phyloP scores from a whole-genome alignment of 202 grass and related monocot genomes.

The Musa balbisiana region DNA sequence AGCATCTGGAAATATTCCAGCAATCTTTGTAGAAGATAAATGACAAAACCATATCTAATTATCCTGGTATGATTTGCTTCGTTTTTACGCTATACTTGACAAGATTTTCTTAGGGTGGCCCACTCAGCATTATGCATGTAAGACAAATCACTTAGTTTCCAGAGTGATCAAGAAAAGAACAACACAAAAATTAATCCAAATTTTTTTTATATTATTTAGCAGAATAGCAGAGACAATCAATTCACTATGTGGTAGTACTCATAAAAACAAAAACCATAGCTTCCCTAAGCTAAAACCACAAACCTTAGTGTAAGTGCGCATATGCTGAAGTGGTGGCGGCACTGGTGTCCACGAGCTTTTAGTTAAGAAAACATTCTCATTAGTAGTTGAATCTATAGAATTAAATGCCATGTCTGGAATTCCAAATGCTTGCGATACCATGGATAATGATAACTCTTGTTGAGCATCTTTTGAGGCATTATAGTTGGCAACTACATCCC shows the following conservation, averaged over 20 bases:
- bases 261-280: not conserved
- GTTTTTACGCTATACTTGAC: too few species aligned
- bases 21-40: too few species aligned
- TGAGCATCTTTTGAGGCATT: conserved; percentile 56
- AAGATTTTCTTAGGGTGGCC: too few species aligned
- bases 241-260: not conserved
- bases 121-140: too few species aligned
- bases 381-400: conserved; percentile 79
- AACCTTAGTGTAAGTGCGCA: conserved; percentile 98
- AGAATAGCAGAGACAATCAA: not conserved
- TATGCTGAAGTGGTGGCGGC: conserved; percentile 47
- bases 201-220: too few species aligned
- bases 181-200: too few species aligned
- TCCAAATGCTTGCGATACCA: conserved; percentile 89
- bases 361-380: conserved; percentile 63
- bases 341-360: conserved; percentile 46
- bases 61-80: too few species aligned
- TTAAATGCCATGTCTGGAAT: conserved; percentile 81
- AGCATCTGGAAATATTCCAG: too few species aligned
- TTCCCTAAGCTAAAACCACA: not conserved
- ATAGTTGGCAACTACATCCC: conserved; percentile 54
- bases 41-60: too few species aligned
- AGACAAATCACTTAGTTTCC: too few species aligned
- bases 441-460: conserved; percentile 75
- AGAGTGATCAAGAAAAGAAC: too few species aligned